These are phyloP conservation scores for Chlamydomonas sp. DNA, from an alignment of 139 green algal genomes.

Conservation along the genomic window DNA sequence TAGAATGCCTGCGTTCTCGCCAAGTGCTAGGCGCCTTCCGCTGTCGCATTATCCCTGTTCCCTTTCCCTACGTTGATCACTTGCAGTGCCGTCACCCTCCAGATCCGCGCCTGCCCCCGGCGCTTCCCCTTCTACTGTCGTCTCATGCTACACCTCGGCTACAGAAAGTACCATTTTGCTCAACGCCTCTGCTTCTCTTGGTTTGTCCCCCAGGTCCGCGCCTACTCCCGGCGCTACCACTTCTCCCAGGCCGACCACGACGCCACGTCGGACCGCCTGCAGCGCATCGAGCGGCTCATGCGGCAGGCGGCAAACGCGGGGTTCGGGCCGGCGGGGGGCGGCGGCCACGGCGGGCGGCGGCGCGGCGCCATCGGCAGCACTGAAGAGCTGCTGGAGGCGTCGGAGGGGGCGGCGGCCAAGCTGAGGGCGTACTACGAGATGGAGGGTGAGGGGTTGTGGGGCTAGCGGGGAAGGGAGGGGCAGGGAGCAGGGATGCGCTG, in stretches of 20 bases:
- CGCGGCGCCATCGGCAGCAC: conserved; percentile 28
- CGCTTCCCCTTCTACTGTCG: too few species aligned
- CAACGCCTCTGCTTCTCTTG: too few species aligned
- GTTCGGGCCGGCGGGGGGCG: not conserved
- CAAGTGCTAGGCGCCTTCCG: too few species aligned
- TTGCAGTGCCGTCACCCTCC: not conserved
- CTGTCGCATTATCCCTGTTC: too few species aligned
- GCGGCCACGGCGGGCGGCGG: not conserved
- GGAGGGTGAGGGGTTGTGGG: conserved; percentile 38
- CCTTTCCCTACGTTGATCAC: too few species aligned
- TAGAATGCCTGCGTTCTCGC: too few species aligned
- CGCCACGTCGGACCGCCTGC: conserved; percentile 47
- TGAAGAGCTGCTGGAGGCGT: conserved; percentile 64
- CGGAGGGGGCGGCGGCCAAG: conserved; percentile 30
- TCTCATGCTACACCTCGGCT: too few species aligned
- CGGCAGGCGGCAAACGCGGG: conserved; percentile 49
- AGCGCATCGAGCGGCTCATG: conserved; percentile 52
- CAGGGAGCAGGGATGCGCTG: not conserved
- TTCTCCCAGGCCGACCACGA: conserved; percentile 67
- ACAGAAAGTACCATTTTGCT: too few species aligned
- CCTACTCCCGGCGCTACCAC: conserved; percentile 46
- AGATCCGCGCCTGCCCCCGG: not conserved
- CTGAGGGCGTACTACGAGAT: conserved; percentile 68
- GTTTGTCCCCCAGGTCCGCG: conserved; percentile 32
- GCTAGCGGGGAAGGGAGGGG: not conserved